These are phyloP conservation scores for Fusarium tjaetaba DNA, from an alignment of 2,329 filamentous ascomycete genomes.

Conservation along the genomic window DNA sequence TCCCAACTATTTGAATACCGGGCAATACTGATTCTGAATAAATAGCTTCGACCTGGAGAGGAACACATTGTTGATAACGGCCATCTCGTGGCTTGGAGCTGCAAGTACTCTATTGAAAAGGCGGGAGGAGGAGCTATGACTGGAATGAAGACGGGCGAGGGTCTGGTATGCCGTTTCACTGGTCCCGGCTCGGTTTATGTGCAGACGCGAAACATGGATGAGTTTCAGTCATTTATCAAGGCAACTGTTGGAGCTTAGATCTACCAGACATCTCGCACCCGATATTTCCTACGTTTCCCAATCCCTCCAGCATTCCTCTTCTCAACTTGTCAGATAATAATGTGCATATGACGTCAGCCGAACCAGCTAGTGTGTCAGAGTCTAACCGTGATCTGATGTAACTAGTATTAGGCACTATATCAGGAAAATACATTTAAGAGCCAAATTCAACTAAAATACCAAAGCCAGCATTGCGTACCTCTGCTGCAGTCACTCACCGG, in stretches of 20 bases:
- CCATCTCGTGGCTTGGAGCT: neutral
- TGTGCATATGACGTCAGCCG: too few species aligned
- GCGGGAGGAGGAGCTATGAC: neutral
- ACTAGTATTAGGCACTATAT: too few species aligned
- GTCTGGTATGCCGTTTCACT: neutral
- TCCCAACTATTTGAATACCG: rapidly evolving
- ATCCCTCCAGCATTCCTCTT: too few species aligned
- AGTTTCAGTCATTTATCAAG: neutral
- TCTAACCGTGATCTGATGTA: too few species aligned
- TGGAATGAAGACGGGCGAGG: neutral
- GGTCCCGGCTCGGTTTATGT: neutral
- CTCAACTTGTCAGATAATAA: too few species aligned
- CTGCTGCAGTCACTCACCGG: too few species aligned
- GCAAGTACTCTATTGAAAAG: neutral
- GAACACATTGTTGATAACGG: neutral
- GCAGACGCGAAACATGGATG: neutral
- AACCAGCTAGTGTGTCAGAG: too few species aligned
- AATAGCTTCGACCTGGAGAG: neutral
- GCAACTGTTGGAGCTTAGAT: neutral
- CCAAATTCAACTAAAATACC: too few species aligned
- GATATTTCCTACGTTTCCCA: too few species aligned
- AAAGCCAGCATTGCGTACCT: too few species aligned
- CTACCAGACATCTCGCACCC: too few species aligned
- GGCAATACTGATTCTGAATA: neutral
- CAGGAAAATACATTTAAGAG: too few species aligned